These are phyloP conservation scores for Skeletonema grethae DNA, from an alignment of 108 stramenopile genomes.

Conservation along the genomic window DNA sequence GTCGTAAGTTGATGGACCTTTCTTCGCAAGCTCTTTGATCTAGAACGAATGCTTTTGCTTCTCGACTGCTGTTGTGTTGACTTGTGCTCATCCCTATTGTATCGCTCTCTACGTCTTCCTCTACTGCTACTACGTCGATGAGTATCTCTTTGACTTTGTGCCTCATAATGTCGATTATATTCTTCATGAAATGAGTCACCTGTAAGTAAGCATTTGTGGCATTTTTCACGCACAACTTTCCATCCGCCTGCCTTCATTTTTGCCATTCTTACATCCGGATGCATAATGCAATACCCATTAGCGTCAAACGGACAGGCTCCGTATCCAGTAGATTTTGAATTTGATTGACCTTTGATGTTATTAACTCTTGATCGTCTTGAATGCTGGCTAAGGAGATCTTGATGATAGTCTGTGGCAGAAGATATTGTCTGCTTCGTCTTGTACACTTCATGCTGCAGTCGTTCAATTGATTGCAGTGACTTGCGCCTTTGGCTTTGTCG, in stretches of 20 bases:
- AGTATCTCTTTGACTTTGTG: not conserved
- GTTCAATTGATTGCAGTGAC: not conserved
- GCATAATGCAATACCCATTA: slow-evolving; percentile 19
- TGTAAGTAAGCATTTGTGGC: slow-evolving; percentile 9
- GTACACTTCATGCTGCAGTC: not conserved
- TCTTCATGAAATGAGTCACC: not conserved
- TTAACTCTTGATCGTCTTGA: not conserved
- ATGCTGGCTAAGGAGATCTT: not conserved
- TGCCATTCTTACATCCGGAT: slow-evolving; percentile 18
- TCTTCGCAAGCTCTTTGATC: not conserved
- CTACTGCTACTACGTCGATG: slow-evolving; percentile 6
- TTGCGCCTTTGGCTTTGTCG: not conserved
- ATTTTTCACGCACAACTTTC: not conserved
- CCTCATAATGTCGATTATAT: not conserved
- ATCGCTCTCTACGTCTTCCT: not conserved
- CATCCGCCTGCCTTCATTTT: slow-evolving; percentile 10
- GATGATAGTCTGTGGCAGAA: not conserved
- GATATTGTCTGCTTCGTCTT: not conserved
- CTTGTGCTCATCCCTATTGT: not conserved
- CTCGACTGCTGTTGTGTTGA: not conserved
- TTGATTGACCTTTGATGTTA: not conserved
- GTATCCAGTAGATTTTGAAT: not conserved
- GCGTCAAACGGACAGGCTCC: slow-evolving; percentile 8
- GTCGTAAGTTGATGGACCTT: not conserved
- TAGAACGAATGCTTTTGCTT: not conserved